Percentiles rank a stretch among this genome's conserved stretches.
Evolutionary conservation across 176 grass and related monocot species (phyloP).

Genomic region (Carex scoparia): DNA sequence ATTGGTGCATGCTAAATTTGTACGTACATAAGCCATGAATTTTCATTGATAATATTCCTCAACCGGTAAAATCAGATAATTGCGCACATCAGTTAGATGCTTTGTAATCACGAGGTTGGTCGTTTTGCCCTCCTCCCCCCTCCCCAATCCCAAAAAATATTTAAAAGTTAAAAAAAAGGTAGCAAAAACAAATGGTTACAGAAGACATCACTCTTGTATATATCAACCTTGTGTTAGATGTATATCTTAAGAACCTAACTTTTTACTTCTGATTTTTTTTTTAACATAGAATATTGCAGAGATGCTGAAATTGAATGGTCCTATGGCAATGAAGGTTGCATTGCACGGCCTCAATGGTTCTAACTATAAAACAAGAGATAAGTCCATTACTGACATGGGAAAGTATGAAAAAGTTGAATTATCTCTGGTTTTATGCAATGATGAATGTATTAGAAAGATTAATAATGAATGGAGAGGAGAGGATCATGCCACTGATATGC

Average conservation of each 20-base stretch:
- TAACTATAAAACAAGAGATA: slow-evolving; percentile 61
- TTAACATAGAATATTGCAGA: slow-evolving; percentile 62
- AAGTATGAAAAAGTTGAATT: slow-evolving; percentile 84
- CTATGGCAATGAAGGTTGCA: slow-evolving; percentile 91
- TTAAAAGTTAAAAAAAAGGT: background rate
- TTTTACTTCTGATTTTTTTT: slow-evolving; percentile 12
- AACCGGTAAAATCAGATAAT: background rate
- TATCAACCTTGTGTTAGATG: background rate
- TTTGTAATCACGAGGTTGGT: background rate
- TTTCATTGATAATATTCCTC: background rate
- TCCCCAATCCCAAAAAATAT: background rate
- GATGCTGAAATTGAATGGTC: slow-evolving; percentile 82
- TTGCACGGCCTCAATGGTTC: slow-evolving; percentile 83
- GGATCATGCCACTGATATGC: slow-evolving; percentile 57
- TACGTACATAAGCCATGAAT: background rate
- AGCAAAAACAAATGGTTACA: background rate
- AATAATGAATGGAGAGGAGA: slow-evolving; percentile 76
- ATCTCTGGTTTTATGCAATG: slow-evolving; percentile 67
- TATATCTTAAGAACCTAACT: background rate
- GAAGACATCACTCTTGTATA: background rate
- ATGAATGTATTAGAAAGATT: slow-evolving; percentile 55
- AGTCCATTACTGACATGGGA: slow-evolving; percentile 57
- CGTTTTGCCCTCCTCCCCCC: background rate
- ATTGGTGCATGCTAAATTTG: background rate
- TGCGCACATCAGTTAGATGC: background rate